phyloP scores from a whole-genome alignment of 1,284 basidiomycete genomes.

The Waitea zeae region DNA sequence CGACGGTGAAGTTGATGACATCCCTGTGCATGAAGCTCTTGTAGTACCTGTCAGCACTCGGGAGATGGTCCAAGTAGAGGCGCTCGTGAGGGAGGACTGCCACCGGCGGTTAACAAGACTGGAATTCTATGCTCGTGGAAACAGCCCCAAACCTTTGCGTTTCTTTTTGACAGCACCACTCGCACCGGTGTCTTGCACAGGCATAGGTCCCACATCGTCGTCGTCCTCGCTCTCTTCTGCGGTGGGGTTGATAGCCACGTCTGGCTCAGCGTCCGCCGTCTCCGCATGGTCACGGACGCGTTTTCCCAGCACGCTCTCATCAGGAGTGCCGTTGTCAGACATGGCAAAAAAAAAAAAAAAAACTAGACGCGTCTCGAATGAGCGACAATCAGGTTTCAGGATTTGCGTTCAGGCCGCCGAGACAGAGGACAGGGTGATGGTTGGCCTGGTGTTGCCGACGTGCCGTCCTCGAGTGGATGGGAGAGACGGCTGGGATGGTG shows the following conservation, averaged over 20 bases:
- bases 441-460: no score
- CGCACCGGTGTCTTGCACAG: conserved; percentile 33
- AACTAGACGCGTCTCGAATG: no score
- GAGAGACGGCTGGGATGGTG: no score
- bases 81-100: conserved; percentile 63
- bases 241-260: conserved; percentile 12
- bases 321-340: conserved; percentile 10
- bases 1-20: conserved; percentile 72
- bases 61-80: conserved; percentile 84
- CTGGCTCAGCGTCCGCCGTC: conserved; percentile 9
- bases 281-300: conserved; percentile 28
- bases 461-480: no score
- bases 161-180: conserved; percentile 43
- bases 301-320: conserved; percentile 41
- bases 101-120: not conserved
- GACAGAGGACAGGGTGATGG: no score
- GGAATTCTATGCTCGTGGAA: conserved; percentile 20
- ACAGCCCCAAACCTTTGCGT: conserved; percentile 49
- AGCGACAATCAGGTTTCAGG: no score
- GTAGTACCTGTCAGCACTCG: conserved; percentile 84
- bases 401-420: no score
- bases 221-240: conserved; percentile 29
- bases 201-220: conserved; percentile 67
- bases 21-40: conserved; percentile 99
- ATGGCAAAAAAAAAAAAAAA: conserved; percentile 4